Conservation (phyloP, 140 eudicot species). For the Cichorium intybus region DNA sequence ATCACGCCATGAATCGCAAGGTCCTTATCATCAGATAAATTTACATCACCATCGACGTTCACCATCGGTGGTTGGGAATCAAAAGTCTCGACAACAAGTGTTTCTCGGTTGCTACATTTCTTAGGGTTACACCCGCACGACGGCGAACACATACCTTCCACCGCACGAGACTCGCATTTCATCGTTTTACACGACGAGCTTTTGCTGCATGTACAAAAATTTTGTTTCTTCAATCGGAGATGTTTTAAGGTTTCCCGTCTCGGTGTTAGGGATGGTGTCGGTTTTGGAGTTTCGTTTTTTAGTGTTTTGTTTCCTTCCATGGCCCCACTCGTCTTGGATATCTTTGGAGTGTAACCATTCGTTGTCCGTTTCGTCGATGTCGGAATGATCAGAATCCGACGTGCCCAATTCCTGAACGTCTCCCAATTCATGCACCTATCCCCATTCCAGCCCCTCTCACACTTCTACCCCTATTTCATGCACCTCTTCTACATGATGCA, state of each 20-base stretch:
- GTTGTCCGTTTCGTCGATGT: too few relatives aligned
- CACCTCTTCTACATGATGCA: too few relatives aligned
- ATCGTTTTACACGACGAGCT: slow-evolving; percentile 68
- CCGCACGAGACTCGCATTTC: slow-evolving; percentile 78
- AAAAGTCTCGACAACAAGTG: neutral
- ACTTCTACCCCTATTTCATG: too few relatives aligned
- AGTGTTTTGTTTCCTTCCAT: slow-evolving; percentile 14
- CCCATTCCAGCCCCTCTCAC: too few relatives aligned
- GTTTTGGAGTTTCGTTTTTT: slow-evolving; percentile 39
- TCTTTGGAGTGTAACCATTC: slow-evolving; percentile 49
- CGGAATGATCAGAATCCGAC: slow-evolving; percentile 59
- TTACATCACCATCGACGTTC: slow-evolving; percentile 17
- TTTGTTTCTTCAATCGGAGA: slow-evolving; percentile 28
- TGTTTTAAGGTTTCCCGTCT: slow-evolving; percentile 10
- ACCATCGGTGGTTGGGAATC: slow-evolving; percentile 16
- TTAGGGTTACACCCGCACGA: slow-evolving; percentile 61
- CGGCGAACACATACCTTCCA: slow-evolving; percentile 39
- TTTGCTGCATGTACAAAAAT: slow-evolving; percentile 75
- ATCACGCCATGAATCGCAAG: slow-evolving; percentile 83
- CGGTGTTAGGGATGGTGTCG: slow-evolving; percentile 14
- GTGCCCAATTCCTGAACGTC: too few relatives aligned
- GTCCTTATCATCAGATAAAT: slow-evolving; percentile 20
- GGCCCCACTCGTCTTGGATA: slow-evolving; percentile 33
- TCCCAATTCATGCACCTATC: too few relatives aligned
- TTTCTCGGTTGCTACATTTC: slow-evolving; percentile 69